Percentiles rank a stretch among this genome's conserved stretches.
Evolutionary conservation across 148 eudicot genomes (phyloP).

Genomic region (Rhododendron griersonianum): DNA sequence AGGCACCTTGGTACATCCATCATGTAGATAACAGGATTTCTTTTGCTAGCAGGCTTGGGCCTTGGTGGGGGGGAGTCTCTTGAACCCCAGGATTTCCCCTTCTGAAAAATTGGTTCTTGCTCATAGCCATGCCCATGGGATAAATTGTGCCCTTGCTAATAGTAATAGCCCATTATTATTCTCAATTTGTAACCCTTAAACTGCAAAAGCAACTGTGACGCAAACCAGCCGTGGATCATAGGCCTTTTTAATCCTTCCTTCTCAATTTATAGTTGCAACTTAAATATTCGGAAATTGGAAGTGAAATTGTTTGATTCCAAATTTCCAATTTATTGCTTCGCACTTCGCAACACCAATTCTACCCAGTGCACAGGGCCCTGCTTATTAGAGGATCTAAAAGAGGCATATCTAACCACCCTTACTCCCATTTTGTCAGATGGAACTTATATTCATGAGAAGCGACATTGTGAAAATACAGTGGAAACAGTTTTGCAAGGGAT

Average conservation of each 20-base stretch:
- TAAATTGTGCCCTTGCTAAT: not conserved
- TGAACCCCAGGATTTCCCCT: not conserved
- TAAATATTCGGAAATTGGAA: not conserved
- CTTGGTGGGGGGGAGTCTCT: not conserved
- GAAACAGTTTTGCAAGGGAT: not conserved
- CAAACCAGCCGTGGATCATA: not conserved
- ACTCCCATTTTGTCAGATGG: not conserved
- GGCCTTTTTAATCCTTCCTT: not conserved
- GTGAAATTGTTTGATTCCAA: not conserved
- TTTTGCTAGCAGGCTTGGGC: not conserved
- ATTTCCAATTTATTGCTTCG: not conserved
- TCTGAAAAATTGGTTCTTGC: not conserved
- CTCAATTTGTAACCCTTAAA: not conserved
- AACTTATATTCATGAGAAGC: not conserved
- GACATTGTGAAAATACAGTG: not conserved
- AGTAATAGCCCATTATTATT: not conserved
- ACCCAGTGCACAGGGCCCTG: not conserved
- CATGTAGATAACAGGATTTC: not conserved
- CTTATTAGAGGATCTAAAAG: not conserved
- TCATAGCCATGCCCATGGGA: not conserved
- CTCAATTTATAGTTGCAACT: not conserved
- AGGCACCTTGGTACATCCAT: not conserved
- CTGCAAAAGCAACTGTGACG: not conserved
- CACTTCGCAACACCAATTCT: not conserved
- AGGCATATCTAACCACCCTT: not conserved